Percentiles rank a stretch among this genome's conserved stretches.
Evolutionary conservation across 164 flowering plant genomes (phyloP).

Genomic region (Piper longum): DNA sequence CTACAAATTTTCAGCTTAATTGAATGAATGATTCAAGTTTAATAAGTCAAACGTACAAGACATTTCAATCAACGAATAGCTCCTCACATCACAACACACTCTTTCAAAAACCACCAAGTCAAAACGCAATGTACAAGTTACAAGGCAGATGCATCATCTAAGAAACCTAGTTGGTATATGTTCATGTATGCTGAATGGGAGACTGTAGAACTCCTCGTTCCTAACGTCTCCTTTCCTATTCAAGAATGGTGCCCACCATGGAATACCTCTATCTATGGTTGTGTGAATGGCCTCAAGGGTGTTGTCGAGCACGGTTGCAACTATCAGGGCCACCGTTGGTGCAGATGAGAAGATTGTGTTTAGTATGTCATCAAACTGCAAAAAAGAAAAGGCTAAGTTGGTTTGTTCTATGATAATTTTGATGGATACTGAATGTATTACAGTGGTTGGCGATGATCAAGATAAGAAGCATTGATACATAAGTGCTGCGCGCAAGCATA

Average conservation of each 20-base stretch:
- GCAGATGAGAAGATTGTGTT: conserved; percentile 12
- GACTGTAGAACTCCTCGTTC: conserved; percentile 69
- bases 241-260: conserved; percentile 40
- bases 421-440: too few relatives aligned
- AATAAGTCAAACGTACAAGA: too few relatives aligned
- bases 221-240: conserved; percentile 56
- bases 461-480: too few relatives aligned
- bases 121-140: too few relatives aligned
- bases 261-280: conserved; percentile 1
- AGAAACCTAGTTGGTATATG: conserved; percentile 48
- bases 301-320: conserved; percentile 19
- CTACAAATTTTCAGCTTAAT: too few relatives aligned
- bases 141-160: too few relatives aligned
- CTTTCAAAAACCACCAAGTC: too few relatives aligned
- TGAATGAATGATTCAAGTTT: too few relatives aligned
- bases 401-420: too few relatives aligned
- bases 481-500: too few relatives aligned
- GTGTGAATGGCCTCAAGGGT: background rate
- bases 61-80: too few relatives aligned
- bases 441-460: background rate
- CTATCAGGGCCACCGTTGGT: conserved; percentile 27
- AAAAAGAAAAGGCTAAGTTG: background rate
- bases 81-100: too few relatives aligned
- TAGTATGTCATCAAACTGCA: conserved; percentile 81
- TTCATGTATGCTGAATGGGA: conserved; percentile 45